These are phyloP conservation scores for Eutrema salsugineum DNA, from an alignment of 441 rosid genomes.

Conservation along the genomic window DNA sequence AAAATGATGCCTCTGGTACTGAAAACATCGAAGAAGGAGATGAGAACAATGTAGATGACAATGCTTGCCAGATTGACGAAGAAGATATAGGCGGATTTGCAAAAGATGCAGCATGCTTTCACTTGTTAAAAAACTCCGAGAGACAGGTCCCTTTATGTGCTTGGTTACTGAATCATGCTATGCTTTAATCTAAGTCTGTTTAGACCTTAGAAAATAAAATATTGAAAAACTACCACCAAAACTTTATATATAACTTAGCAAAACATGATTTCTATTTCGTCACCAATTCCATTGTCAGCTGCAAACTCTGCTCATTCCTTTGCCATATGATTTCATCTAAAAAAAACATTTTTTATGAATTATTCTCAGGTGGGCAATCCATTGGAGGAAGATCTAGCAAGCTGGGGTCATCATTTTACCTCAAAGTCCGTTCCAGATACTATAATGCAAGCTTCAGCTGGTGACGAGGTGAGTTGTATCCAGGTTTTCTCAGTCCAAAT, in stretches of 20 bases:
- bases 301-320: background rate
- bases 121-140: slow-evolving; percentile 70
- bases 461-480: slow-evolving; percentile 65
- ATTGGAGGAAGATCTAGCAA: slow-evolving; percentile 80
- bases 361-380: slow-evolving; percentile 79
- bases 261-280: background rate
- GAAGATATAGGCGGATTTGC: slow-evolving; percentile 96
- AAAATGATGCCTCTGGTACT: slow-evolving; percentile 26
- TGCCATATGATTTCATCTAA: background rate
- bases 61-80: slow-evolving; percentile 27
- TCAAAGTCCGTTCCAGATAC: slow-evolving; percentile 78
- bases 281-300: background rate
- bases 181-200: background rate
- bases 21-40: slow-evolving; percentile 35
- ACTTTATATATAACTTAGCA: background rate
- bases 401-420: slow-evolving; percentile 93
- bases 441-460: slow-evolving; percentile 88
- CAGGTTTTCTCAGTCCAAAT: background rate
- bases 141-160: slow-evolving; percentile 57
- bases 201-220: background rate
- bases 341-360: background rate
- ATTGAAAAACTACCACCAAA: background rate
- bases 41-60: slow-evolving; percentile 29
- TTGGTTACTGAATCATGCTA: slow-evolving; percentile 10
- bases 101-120: slow-evolving; percentile 62